A percentile compares a stretch with the other conserved stretches of the same genome.
Evolutionary conservation across 2,329 filamentous ascomycete species (phyloP).

Genomic region (Cryphonectria naterciae): DNA sequence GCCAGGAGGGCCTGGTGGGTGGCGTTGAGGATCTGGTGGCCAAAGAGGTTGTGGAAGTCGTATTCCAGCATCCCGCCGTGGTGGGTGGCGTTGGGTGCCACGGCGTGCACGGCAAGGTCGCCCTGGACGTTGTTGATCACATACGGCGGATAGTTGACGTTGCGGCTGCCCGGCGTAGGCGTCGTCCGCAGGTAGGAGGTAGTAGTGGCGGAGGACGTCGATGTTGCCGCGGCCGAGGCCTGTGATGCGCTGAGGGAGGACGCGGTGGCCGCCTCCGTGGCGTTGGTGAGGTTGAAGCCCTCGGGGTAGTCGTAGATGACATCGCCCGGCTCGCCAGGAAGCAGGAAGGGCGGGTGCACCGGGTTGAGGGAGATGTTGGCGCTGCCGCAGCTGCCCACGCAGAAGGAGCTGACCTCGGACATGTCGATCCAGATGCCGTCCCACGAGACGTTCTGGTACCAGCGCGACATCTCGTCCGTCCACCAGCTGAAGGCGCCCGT

Average conservation of each 20-base stretch:
- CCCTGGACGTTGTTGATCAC: conserved; percentile 75
- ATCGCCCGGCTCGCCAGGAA: conserved; percentile 68
- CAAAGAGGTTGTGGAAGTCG: conserved; percentile 76
- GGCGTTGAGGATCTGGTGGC: conserved; percentile 74
- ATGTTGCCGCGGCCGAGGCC: conserved; percentile 36
- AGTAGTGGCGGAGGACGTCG: conserved; percentile 32
- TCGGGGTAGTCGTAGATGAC: conserved; percentile 67
- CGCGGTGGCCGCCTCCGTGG: conserved; percentile 66
- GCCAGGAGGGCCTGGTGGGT: conserved; percentile 72
- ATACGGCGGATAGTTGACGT: conserved; percentile 77
- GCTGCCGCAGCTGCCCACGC: conserved; percentile 72
- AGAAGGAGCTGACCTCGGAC: conserved; percentile 67
- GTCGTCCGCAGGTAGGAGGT: conserved; percentile 59
- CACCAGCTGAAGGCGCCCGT: conserved; percentile 70
- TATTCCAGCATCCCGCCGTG: conserved; percentile 75
- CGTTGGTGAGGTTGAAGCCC: conserved; percentile 69
- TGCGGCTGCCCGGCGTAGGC: conserved; percentile 64
- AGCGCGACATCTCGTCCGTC: conserved; percentile 62
- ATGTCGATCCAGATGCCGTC: conserved; percentile 63
- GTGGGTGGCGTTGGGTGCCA: conserved; percentile 79
- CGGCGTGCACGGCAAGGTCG: conserved; percentile 72
- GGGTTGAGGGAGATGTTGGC: conserved; percentile 68
- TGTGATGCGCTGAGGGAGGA: conserved; percentile 52
- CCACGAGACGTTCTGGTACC: conserved; percentile 56
- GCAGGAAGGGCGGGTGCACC: conserved; percentile 65